A percentile compares a stretch with the other conserved stretches of the same genome.
phyloP scores from a whole-genome alignment of 2,329 filamentous ascomycete genomes.

The Xylariaceae sp. region DNA sequence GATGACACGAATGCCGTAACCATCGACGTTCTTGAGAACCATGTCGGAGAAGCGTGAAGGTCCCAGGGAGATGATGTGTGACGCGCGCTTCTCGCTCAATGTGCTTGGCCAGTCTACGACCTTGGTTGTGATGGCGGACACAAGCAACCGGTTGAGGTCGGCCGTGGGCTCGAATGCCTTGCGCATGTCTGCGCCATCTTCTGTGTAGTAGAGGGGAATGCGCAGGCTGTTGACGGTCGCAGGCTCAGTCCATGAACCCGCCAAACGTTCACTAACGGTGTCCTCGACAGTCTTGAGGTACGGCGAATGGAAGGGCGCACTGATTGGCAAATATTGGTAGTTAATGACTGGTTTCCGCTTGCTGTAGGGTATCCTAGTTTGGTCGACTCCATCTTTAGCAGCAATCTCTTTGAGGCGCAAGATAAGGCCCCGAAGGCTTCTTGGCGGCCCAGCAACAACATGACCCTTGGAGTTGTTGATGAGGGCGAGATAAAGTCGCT shows the following conservation, averaged over 20 bases:
- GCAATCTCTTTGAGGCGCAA: slow-evolving; percentile 92
- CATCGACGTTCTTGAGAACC: slow-evolving; percentile 11
- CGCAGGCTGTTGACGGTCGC: slow-evolving; percentile 53
- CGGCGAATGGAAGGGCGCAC: slow-evolving; percentile 94
- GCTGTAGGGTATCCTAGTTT: slow-evolving; percentile 88
- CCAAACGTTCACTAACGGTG: slow-evolving; percentile 80
- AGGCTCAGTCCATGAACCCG: slow-evolving; percentile 70
- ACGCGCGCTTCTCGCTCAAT: slow-evolving; percentile 1
- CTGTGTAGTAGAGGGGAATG: slow-evolving; percentile 83
- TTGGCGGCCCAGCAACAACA: slow-evolving; percentile 94
- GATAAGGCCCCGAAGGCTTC: slow-evolving; percentile 93
- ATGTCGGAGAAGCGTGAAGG: slow-evolving; percentile 12
- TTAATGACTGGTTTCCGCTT: slow-evolving; percentile 94
- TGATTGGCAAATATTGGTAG: slow-evolving; percentile 96
- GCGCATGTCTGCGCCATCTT: slow-evolving; percentile 7
- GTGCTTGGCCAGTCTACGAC: slow-evolving; percentile 12
- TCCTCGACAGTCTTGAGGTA: slow-evolving; percentile 80
- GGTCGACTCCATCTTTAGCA: slow-evolving; percentile 89
- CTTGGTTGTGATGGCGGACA: slow-evolving; percentile 9
- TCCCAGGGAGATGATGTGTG: slow-evolving; percentile 11
- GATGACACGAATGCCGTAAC: slow-evolving; percentile 15
- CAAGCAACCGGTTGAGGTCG: slow-evolving; percentile 2
- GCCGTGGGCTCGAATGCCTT: slow-evolving; percentile 1
- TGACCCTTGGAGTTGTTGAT: slow-evolving; percentile 96
- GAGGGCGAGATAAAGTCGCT: slow-evolving; percentile 90